Conservation (phyloP, 2,329 filamentous ascomycete species). For the Mariannaea sp. region DNA sequence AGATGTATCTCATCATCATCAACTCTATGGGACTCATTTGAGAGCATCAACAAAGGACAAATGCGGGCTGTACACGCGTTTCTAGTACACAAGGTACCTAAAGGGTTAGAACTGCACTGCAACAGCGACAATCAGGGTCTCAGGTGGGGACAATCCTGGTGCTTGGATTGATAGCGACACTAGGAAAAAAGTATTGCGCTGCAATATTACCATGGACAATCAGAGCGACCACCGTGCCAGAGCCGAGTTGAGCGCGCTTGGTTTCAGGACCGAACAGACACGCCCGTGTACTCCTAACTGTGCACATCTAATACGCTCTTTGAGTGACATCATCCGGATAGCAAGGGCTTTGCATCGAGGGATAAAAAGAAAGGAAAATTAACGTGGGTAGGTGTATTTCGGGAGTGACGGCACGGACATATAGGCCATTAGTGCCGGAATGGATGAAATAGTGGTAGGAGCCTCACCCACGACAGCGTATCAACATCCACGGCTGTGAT, state of each 20-base stretch:
- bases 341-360: conserved; percentile 5
- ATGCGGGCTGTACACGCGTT: no score
- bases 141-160: conserved; percentile 4
- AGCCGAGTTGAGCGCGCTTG: conserved; percentile 24
- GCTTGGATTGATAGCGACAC: background rate
- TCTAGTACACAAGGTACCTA: background rate
- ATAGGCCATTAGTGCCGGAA: conserved; percentile 23
- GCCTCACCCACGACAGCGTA: conserved; percentile 31
- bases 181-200: conserved; percentile 2
- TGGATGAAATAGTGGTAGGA: conserved; percentile 23
- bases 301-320: no score
- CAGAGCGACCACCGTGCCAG: conserved; percentile 18
- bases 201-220: conserved; percentile 7
- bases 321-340: conserved; percentile 36
- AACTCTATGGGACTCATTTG: background rate
- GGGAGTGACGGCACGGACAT: conserved; percentile 38
- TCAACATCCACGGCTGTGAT: background rate
- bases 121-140: background rate
- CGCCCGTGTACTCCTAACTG: conserved; percentile 27
- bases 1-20: background rate
- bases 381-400: conserved; percentile 8
- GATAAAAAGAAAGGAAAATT: conserved; percentile 15
- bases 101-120: background rate
- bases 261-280: conserved; percentile 34
- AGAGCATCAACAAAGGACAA: background rate